A percentile compares a stretch with the other conserved stretches of the same genome.
Evolutionary conservation across 306 rosid species (phyloP).

Genomic region (Quillaja saponaria): DNA sequence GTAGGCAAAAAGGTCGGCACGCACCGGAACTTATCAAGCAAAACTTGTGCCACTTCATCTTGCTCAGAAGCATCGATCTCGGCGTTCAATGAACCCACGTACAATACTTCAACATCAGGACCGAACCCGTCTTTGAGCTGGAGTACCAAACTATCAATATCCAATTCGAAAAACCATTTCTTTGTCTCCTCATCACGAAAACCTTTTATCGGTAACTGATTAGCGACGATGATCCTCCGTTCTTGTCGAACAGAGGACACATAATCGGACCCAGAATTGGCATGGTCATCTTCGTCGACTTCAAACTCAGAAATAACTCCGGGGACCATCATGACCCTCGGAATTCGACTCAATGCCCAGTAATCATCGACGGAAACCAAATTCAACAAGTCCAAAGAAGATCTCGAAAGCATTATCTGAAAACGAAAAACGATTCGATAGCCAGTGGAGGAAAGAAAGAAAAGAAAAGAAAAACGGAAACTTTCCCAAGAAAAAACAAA

Average conservation of each 20-base stretch:
- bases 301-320: conserved; percentile 32
- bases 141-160: conserved; percentile 48
- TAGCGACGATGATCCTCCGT: conserved; percentile 59
- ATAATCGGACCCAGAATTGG: conserved; percentile 13
- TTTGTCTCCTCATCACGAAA: conserved; percentile 17
- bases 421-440: background rate
- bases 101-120: conserved; percentile 48
- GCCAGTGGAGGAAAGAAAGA: background rate
- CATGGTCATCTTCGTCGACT: background rate
- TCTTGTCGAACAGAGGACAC: conserved; percentile 30
- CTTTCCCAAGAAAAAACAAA: background rate
- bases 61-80: conserved; percentile 51
- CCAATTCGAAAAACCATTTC: conserved; percentile 56
- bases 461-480: background rate
- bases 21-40: conserved; percentile 53
- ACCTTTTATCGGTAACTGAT: conserved; percentile 58
- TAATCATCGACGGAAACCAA: conserved; percentile 51
- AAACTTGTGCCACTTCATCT: conserved; percentile 47
- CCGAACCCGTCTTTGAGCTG: conserved; percentile 66
- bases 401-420: conserved; percentile 57
- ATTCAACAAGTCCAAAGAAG: conserved; percentile 53
- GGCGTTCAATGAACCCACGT: conserved; percentile 58
- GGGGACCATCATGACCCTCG: conserved; percentile 19
- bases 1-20: conserved; percentile 55
- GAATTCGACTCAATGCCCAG: conserved; percentile 26